phyloP scores from a whole-genome alignment of 306 rosid species.

The Clitoria ternatea region DNA sequence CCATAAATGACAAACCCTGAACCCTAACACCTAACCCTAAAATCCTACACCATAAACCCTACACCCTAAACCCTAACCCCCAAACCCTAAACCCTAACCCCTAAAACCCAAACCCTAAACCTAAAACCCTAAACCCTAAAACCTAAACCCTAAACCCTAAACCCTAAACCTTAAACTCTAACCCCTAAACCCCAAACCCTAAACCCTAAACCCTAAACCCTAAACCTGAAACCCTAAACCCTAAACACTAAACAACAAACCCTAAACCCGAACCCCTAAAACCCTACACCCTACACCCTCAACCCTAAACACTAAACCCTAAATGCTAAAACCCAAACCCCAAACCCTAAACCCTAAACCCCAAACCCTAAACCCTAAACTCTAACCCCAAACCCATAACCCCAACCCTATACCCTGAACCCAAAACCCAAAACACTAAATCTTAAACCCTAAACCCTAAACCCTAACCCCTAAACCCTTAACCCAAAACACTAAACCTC shows the following conservation, averaged over 20 bases:
- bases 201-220: constrained; percentile 9
- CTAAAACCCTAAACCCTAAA: constrained; percentile 24
- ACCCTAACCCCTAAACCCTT: no score
- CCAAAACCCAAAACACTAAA: neutral
- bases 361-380: no score
- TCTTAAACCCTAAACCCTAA: neutral
- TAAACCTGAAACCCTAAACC: constrained; percentile 11
- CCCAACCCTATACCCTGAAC: no score
- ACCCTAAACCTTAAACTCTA: constrained; percentile 24
- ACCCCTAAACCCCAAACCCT: constrained; percentile 12
- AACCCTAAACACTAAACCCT: no score
- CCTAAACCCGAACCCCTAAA: no score
- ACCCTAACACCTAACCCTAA: no score
- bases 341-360: no score
- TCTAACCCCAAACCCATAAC: no score
- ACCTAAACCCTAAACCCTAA: constrained; percentile 22
- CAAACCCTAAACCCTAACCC: neutral
- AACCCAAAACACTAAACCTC: no score
- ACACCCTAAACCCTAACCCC: constrained; percentile 20
- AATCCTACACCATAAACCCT: neutral
- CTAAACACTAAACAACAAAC: neutral
- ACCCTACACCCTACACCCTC: no score
- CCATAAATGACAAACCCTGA: no score
- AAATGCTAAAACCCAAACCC: no score
- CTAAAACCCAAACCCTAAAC: constrained; percentile 13